These are phyloP conservation scores for Candida montana DNA, from an alignment of 805 yeast genomes.

Conservation along the genomic window DNA sequence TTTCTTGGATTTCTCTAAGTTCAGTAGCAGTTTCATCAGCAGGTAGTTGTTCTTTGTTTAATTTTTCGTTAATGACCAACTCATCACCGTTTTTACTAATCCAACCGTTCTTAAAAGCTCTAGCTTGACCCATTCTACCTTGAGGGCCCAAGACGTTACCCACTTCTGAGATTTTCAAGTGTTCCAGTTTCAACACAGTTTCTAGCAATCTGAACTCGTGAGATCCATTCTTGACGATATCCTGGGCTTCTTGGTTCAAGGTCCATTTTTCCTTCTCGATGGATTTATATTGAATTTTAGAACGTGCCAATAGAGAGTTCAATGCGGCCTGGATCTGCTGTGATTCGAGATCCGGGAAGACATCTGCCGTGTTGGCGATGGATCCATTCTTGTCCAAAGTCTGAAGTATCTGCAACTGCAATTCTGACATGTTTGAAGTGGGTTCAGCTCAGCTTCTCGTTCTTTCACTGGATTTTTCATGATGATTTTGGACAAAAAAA, in stretches of 20 bases:
- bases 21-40: slow-evolving; percentile 62
- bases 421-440: slow-evolving; percentile 68
- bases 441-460: neutral
- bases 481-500: neutral
- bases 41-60: slow-evolving; percentile 44
- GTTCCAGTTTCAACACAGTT: slow-evolving; percentile 69
- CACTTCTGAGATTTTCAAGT: slow-evolving; percentile 77
- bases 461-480: neutral
- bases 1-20: slow-evolving; percentile 48
- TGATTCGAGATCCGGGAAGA: slow-evolving; percentile 62
- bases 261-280: slow-evolving; percentile 72
- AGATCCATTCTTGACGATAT: slow-evolving; percentile 74
- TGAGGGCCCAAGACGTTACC: slow-evolving; percentile 66
- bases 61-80: slow-evolving; percentile 52
- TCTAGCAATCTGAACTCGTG: slow-evolving; percentile 83
- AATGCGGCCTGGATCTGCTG: slow-evolving; percentile 75
- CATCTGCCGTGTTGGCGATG: slow-evolving; percentile 62
- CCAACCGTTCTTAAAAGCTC: slow-evolving; percentile 98
- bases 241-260: slow-evolving; percentile 76
- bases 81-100: slow-evolving; percentile 80
- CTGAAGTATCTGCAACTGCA: slow-evolving; percentile 59
- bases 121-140: slow-evolving; percentile 92
- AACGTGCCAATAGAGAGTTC: slow-evolving; percentile 77
- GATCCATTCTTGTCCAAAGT: slow-evolving; percentile 56
- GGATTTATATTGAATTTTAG: slow-evolving; percentile 69